phyloP scores from a whole-genome alignment of 805 yeast genomes.

The Metschnikowia gelsemii region DNA sequence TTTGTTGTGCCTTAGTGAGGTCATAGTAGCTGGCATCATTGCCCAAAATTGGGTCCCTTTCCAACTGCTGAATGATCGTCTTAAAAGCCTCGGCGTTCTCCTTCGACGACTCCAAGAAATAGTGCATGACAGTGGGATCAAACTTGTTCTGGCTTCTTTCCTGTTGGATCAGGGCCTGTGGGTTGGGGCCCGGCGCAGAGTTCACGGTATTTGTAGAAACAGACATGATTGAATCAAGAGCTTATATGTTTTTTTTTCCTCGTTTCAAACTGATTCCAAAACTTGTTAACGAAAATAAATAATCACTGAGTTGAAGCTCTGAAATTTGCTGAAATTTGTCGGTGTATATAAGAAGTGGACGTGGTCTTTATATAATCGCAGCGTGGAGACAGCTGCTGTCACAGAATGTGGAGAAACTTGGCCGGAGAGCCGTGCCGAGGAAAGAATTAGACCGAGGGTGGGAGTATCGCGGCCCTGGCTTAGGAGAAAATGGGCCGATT shows the following conservation, averaged over 20 bases:
- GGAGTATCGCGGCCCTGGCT: not conserved
- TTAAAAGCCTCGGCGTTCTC: slow-evolving; percentile 22
- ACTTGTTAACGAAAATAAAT: too few species aligned
- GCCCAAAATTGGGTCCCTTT: slow-evolving; percentile 22
- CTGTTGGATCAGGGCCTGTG: slow-evolving; percentile 20
- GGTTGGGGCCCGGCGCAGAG: slow-evolving; percentile 25
- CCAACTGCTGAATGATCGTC: slow-evolving; percentile 18
- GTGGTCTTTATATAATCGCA: not conserved
- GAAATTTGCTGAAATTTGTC: too few species aligned
- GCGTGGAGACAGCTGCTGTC: too few species aligned
- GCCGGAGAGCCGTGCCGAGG: slow-evolving; percentile 2
- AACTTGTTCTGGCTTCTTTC: slow-evolving; percentile 24
- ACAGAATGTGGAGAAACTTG: not conserved
- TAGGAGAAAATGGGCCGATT: not conserved
- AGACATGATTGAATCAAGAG: slow-evolving; percentile 5
- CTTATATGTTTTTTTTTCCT: not conserved
- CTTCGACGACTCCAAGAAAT: slow-evolving; percentile 26
- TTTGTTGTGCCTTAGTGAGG: slow-evolving; percentile 21
- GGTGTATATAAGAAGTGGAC: not conserved
- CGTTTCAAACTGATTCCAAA: not conserved
- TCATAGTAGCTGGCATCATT: slow-evolving; percentile 19
- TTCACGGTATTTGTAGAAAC: slow-evolving; percentile 19
- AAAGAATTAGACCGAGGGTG: not conserved
- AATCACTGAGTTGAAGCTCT: too few species aligned
- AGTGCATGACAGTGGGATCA: slow-evolving; percentile 25